These are phyloP conservation scores for Metschnikowia similis DNA, from an alignment of 805 yeast genomes.

Conservation along the genomic window DNA sequence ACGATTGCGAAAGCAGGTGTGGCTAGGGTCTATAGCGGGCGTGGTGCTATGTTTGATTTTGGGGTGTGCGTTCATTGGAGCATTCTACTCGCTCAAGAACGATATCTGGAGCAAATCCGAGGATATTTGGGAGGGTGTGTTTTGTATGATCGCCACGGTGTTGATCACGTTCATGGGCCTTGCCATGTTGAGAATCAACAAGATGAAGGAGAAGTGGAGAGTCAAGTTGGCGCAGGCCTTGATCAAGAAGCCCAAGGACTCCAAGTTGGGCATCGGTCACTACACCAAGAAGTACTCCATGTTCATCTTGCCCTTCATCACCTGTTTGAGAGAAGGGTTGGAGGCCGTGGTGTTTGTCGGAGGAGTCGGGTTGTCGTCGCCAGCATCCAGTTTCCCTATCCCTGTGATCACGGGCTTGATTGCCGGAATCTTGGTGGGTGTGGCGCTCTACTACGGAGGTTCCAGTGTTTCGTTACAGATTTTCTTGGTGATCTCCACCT, in stretches of 20 bases:
- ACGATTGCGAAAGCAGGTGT: slow-evolving; percentile 67
- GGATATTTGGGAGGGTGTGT: slow-evolving; percentile 96
- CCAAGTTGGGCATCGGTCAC: slow-evolving; percentile 50
- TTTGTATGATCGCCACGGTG: slow-evolving; percentile 83
- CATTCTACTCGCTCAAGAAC: slow-evolving; percentile 72
- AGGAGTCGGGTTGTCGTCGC: slow-evolving; percentile 35
- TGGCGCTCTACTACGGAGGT: slow-evolving; percentile 73
- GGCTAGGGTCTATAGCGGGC: slow-evolving; percentile 77
- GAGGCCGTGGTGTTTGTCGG: slow-evolving; percentile 43
- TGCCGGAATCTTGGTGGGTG: slow-evolving; percentile 73
- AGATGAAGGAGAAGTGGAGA: slow-evolving; percentile 97
- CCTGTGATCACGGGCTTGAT: slow-evolving; percentile 84
- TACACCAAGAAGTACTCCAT: slow-evolving; percentile 72
- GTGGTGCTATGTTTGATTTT: slow-evolving; percentile 71
- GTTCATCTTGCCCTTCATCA: slow-evolving; percentile 85
- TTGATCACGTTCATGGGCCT: slow-evolving; percentile 92
- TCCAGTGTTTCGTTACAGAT: slow-evolving; percentile 77
- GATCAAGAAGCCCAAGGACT: slow-evolving; percentile 36
- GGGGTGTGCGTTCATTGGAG: slow-evolving; percentile 94
- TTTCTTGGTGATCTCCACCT: slow-evolving; percentile 81
- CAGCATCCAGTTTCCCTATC: slow-evolving; percentile 65
- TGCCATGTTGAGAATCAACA: slow-evolving; percentile 91
- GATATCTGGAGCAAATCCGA: slow-evolving; percentile 87
- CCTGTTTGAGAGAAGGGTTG: slow-evolving; percentile 92
- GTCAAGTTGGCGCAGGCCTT: slow-evolving; percentile 84